These are phyloP conservation scores for Parafenestella ontariensis DNA, from an alignment of 2,329 filamentous ascomycete species.

Conservation along the genomic window DNA sequence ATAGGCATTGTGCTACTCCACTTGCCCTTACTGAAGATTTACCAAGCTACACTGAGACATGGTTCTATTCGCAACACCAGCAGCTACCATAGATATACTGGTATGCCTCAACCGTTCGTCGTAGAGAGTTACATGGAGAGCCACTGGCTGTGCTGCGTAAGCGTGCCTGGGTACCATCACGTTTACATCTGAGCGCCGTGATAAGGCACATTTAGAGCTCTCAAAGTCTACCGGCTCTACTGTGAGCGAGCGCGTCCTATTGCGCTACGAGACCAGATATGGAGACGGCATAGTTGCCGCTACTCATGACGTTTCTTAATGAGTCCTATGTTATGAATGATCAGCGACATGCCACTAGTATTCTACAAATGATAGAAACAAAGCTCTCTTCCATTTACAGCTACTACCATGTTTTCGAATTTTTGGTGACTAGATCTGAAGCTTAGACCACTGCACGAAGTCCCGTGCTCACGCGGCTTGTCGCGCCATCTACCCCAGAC, in stretches of 20 bases:
- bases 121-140: not conserved
- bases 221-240: not conserved
- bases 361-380: not conserved
- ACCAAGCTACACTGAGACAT: not conserved
- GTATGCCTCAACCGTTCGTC: not conserved
- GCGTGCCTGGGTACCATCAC: not conserved
- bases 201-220: no score
- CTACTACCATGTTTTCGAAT: not conserved
- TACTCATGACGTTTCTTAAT: not conserved
- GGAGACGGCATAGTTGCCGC: not conserved
- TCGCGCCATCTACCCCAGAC: slow-evolving; percentile 18
- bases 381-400: not conserved
- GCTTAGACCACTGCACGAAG: slow-evolving; percentile 21
- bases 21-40: not conserved
- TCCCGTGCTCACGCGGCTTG: slow-evolving; percentile 39
- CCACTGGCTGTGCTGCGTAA: not conserved
- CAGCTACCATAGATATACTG: not conserved
- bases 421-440: not conserved
- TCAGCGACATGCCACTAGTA: not conserved
- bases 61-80: not conserved
- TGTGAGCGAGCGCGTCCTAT: not conserved
- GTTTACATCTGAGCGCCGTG: no score
- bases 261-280: not conserved
- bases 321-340: not conserved
- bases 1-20: not conserved